Base-by-base conservation (phyloP, 192 early-diverging fungal species). In the Entomortierella chlamydospora region DNA sequence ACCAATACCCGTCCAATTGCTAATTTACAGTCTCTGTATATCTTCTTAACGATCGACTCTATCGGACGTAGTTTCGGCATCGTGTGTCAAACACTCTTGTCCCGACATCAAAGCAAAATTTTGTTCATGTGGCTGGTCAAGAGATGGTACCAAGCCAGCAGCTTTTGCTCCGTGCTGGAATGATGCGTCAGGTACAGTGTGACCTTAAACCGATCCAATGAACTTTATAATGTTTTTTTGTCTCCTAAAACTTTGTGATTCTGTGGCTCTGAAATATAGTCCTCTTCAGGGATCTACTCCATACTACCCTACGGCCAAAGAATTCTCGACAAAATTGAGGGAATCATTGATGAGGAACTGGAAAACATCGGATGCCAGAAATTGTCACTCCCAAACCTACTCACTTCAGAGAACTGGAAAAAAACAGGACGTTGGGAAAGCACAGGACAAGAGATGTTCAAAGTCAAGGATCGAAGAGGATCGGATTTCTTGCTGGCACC, bases 291-390 rank as follows among this genome's bases (percentile, higher is more conserved):
- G 2, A 89, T 96, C 26, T 97, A 91, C 83, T 90, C 89, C 1
- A 84, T 96, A 5, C 79, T 98, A 49, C 96, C 96, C n/a, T 72
- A 93, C 39, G 96, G 90, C 1, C 84, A 95, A 47, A 86, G 93
- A 8, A 87, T 90, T 4, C 62, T 97, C 13, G 77, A 83, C 53
- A 95, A 95, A 81, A 83, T 98, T 10, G 91, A 93, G 76, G 54
- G 52, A 4, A 91, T 98, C 43, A 91, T 98, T 61, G 92, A 96
- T 62, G 84, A 89, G 20, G 95, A 96, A 72, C 90, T 98, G 90
- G 80, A 84, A 33, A 68, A 74, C 20, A 89, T 95, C 39, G 89
- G 83, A 34, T 89, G 89, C 22, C 94, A 94, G 55, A 93, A 94
- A 57, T 63, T 96, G 31, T 73, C 89, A 0, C 76, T 96, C 57